Base-by-base conservation (phyloP, 768 basidiomycete genomes). In the Suillus alpinus region DNA sequence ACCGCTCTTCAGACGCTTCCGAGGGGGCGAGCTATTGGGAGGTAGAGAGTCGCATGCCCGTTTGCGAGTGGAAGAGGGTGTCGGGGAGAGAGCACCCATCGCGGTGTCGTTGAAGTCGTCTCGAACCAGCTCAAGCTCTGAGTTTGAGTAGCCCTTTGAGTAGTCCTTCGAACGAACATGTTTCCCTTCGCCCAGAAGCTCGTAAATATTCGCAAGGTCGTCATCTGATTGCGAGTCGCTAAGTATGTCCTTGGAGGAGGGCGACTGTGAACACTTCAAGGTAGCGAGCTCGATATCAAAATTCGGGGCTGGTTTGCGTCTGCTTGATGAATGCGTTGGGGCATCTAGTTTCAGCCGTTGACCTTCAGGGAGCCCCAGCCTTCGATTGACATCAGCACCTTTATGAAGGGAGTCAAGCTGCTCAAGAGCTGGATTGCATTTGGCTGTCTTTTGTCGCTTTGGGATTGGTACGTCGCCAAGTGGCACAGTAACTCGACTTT, bases 271-370 rank as follows among this genome's bases (percentile, higher is more conserved):
- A 65, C 70, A 62, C 63, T 64, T 59, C 56, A 69, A 57, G 49
- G 68, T 65, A 50, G 81, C 70, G 51, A 87, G 80, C 56, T 83
- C 75, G 26, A 88, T 63, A 60, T 83, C 77, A 62, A 85, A 85
- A 62, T 83, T 76, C 29, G 81, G 77, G 3, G 65, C 62, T 8
- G 71, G 41, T 62, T 65, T 76, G 16, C n/a, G 50, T 40, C 52
- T 57, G 23, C 57, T 44, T 39, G 40, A 9, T 43, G 8, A 46
- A 55, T 44, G 58, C 57, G 52, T 62, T 7, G 55, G 50, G n/a
- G 14, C 39, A 23, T 62, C 55, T n/a, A 82, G 63, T 66, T 83
- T 87, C 67, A 83, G 66, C 31, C 79, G 78, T 57, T 76, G 74
- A 18, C 80, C 79, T 40, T 74, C 70, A 7, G 71, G 68, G 29